Percentiles rank a stretch among this genome's conserved stretches.
Evolutionary conservation across 371 early-diverging fungal genomes (phyloP).

Genomic region (Phascolomyces articulosus): DNA sequence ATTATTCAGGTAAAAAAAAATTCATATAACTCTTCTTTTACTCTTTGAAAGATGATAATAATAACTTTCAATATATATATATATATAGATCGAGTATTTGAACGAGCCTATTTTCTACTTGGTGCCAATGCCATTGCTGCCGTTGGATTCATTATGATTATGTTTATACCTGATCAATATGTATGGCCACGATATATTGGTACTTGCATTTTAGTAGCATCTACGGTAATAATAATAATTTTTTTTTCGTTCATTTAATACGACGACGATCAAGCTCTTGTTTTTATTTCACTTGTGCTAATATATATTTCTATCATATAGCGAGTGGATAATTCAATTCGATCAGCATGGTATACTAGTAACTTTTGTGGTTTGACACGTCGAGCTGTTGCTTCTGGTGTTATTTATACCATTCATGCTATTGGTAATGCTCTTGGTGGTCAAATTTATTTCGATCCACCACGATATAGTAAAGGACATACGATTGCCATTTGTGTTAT

Average conservation of each 20-base stretch:
- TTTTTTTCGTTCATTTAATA: not conserved
- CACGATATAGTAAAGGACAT: not conserved
- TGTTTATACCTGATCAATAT: conserved; percentile 21
- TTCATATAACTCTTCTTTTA: not conserved
- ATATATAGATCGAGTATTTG: conserved; percentile 21
- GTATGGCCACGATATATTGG: conserved; percentile 22
- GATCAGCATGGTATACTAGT: conserved; percentile 44
- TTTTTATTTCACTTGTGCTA: too few species aligned
- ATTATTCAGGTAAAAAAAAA: conserved; percentile 19
- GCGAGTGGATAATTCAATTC: conserved; percentile 32
- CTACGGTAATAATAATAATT: conserved; percentile 4
- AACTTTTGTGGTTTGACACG: conserved; percentile 13
- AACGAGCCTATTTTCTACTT: conserved; percentile 35
- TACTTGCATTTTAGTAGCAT: conserved; percentile 25
- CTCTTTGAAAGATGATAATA: too few species aligned
- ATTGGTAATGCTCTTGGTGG: not conserved
- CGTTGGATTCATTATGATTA: conserved; percentile 15
- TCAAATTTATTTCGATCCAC: conserved; percentile 5
- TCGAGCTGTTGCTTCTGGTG: not conserved
- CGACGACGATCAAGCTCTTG: not conserved
- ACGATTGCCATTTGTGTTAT: conserved; percentile 8
- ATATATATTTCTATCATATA: not conserved
- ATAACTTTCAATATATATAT: too few species aligned
- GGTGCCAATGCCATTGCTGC: conserved; percentile 13
- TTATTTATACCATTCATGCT: not conserved